Conservation (phyloP, 257 asterid species). For the Solanum tacnaense region DNA sequence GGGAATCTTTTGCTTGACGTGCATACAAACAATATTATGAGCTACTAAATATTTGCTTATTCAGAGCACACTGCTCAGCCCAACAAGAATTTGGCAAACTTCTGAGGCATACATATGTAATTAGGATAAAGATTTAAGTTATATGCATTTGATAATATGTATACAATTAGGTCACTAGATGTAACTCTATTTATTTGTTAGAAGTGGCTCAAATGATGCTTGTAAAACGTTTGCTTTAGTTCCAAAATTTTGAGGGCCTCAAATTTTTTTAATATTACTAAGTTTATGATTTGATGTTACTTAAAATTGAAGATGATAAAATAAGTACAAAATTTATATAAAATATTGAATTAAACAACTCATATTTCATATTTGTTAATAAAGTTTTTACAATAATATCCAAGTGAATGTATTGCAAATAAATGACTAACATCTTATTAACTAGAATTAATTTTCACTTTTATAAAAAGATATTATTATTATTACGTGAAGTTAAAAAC, state of each 20-base stretch:
- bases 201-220: not conserved
- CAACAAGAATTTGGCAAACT: not conserved
- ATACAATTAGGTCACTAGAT: not conserved
- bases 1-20: not conserved
- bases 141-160: not conserved
- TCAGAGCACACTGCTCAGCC: not conserved
- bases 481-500: not conserved
- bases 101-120: not conserved
- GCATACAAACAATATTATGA: not conserved
- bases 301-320: too few relatives aligned
- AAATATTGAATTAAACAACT: not conserved
- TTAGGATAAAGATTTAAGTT: not conserved
- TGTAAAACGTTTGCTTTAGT: not conserved
- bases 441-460: too few relatives aligned
- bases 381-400: too few relatives aligned
- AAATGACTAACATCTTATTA: not conserved
- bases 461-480: too few relatives aligned
- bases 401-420: not conserved
- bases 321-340: not conserved
- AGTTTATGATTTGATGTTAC: too few relatives aligned
- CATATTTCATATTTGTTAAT: too few relatives aligned
- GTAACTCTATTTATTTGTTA: not conserved
- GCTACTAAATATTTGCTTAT: not conserved
- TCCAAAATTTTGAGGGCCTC: not conserved
- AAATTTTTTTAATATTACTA: too few relatives aligned